These are phyloP conservation scores for Solanum bukasovii DNA, from an alignment of 257 asterid species.

Conservation along the genomic window DNA sequence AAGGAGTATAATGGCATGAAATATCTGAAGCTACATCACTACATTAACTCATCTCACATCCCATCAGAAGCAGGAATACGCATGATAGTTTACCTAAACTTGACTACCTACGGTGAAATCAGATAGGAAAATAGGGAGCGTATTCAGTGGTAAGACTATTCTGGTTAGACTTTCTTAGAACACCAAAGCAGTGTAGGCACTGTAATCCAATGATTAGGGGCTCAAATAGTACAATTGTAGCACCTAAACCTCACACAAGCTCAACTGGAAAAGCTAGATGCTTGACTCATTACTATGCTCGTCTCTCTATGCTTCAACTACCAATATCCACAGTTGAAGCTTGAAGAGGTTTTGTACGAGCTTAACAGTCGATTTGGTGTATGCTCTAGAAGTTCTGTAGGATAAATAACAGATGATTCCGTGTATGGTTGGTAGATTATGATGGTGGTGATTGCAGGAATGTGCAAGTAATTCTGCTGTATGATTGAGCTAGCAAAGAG, in stretches of 20 bases:
- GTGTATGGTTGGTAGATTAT: not conserved
- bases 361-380: not conserved
- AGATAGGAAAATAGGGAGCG: not conserved
- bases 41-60: not conserved
- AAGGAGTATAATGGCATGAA: not conserved
- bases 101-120: not conserved
- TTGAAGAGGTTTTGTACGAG: not conserved
- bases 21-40: not conserved
- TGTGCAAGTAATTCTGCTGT: not conserved
- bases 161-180: not conserved
- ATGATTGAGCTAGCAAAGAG: not conserved
- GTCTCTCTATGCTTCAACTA: not conserved
- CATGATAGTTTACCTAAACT: not conserved
- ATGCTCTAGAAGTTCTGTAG: not conserved
- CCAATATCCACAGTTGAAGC: not conserved
- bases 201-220: not conserved
- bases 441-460: not conserved
- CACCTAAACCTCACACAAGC: not conserved
- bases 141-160: not conserved
- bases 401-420: not conserved
- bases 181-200: not conserved
- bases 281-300: not conserved
- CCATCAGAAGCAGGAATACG: not conserved
- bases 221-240: not conserved
- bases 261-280: not conserved